Base-by-base conservation (phyloP, 1,284 basidiomycete genomes). In the Mycena citricolor region DNA sequence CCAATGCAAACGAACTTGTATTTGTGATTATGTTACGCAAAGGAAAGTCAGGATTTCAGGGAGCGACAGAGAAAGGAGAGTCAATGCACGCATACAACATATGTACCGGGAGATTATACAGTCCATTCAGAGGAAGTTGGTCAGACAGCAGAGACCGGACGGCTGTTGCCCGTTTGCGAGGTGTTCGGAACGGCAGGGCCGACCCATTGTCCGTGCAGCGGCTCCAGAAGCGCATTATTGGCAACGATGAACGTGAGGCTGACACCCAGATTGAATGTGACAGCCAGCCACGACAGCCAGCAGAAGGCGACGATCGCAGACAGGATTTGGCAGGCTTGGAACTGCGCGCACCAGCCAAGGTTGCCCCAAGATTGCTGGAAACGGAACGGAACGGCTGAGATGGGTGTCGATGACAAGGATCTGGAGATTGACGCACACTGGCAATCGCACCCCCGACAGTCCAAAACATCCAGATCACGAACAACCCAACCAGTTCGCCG, bases 251-350 rank as follows among this genome's bases (percentile, higher is more conserved):
- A 55, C 32, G 69, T 53, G 14, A 72, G 34, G 31, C 49, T 57
- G 5, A 65, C 59, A 0, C 64, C 68, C 39, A 72, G 71, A 32
- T 65, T 65, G 23, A 62, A 60, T 0, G 71, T 68, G 6, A 63
- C 62, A 0, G 59, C 16, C 41, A 83, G 62, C 79, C 82, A 86
- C 29, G 73, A 70, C 10, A 86, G 68, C 85, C 85, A 89, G 7
- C 80, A 68, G 54, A 88, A 85, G 1, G 81, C 86, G 32, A 87
- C 68, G 55, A 88, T 67, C 3, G 81, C 79, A 11, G 79, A 77
- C 35, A 87, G 74, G 30, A 85, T 47, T 33, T 80, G 74, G 60
- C 86, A 88, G 1, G 78, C 63, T 45, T 71, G 61, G 59, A 69
- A 80, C 41, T 66, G 57, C 52, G 75, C 74, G 61, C 86, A 88